Evolutionary conservation across 2,329 filamentous ascomycete genomes (phyloP).

Genomic region (Botrytis byssoidea): DNA sequence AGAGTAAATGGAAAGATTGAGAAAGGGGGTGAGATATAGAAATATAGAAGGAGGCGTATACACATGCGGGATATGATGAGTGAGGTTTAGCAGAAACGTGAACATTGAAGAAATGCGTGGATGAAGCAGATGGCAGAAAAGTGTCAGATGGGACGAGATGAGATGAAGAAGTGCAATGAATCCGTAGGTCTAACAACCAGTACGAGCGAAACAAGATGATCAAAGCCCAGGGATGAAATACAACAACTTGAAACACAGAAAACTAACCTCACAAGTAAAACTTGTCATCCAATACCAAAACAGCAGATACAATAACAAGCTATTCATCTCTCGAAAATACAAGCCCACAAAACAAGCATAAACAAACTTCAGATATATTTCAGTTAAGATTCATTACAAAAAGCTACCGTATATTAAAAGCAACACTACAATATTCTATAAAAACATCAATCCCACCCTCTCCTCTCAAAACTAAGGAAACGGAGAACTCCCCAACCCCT

Average conservation of each 20-base stretch:
- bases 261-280: not conserved
- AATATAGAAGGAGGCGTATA: not conserved
- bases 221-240: not conserved
- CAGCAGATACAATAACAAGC: not conserved
- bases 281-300: not conserved
- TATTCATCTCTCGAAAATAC: not conserved
- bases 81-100: fast-evolving
- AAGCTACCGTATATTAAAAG: conserved; percentile 9
- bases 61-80: fast-evolving
- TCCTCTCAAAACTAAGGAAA: not conserved
- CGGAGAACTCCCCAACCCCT: not conserved
- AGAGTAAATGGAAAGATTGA: not conserved
- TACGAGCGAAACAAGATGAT: not conserved
- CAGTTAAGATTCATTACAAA: conserved; percentile 5
- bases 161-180: not conserved
- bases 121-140: too few relatives aligned
- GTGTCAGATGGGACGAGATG: not conserved
- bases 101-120: not conserved
- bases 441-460: not conserved
- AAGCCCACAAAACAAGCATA: not conserved
- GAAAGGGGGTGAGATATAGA: not conserved
- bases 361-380: not conserved
- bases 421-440: conserved; percentile 11
- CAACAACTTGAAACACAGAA: not conserved
- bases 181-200: not conserved